phyloP scores from a whole-genome alignment of 1,284 basidiomycete genomes.

The Cryptococcus sp. region DNA sequence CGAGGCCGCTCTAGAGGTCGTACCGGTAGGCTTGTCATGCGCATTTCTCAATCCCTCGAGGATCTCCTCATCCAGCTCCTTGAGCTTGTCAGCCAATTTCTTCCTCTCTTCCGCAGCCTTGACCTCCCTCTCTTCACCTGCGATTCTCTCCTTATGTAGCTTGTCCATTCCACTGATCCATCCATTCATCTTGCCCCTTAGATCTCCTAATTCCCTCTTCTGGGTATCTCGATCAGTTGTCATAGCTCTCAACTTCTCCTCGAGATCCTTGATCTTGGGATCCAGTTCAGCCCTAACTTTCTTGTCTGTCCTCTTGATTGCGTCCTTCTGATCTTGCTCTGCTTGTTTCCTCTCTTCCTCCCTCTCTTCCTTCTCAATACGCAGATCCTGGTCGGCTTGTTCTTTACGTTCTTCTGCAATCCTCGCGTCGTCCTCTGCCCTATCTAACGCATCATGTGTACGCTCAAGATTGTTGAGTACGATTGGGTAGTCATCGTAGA shows the following conservation, averaged over 20 bases:
- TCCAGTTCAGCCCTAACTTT: conserved; percentile 18
- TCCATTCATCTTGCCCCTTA: conserved; percentile 8
- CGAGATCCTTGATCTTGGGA: conserved; percentile 18
- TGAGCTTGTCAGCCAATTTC: conserved; percentile 12
- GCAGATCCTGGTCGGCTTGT: conserved; percentile 5
- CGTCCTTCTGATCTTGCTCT: conserved; percentile 6
- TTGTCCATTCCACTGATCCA: conserved; percentile 19
- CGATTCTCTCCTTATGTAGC: conserved; percentile 12
- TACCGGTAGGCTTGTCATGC: too few relatives aligned
- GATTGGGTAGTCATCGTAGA: conserved; percentile 18
- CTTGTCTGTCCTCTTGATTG: conserved; percentile 11
- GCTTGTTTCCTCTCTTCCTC: conserved; percentile 8
- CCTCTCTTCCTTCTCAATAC: conserved; percentile 9
- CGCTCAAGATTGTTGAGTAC: conserved; percentile 4
- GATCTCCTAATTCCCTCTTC: conserved; percentile 13
- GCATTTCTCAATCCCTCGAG: conserved; percentile 14
- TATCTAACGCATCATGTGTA: background rate
- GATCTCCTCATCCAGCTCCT: conserved; percentile 16
- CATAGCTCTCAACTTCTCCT: conserved; percentile 8
- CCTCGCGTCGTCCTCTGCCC: conserved; percentile 9
- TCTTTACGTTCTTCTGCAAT: conserved; percentile 4
- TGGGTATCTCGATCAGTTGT: conserved; percentile 10
- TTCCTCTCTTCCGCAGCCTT: conserved; percentile 16
- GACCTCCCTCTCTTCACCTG: conserved; percentile 13
- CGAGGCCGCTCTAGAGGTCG: too few relatives aligned